phyloP scores from a whole-genome alignment of 257 asterid genomes.

The Leptodermis oblonga region DNA sequence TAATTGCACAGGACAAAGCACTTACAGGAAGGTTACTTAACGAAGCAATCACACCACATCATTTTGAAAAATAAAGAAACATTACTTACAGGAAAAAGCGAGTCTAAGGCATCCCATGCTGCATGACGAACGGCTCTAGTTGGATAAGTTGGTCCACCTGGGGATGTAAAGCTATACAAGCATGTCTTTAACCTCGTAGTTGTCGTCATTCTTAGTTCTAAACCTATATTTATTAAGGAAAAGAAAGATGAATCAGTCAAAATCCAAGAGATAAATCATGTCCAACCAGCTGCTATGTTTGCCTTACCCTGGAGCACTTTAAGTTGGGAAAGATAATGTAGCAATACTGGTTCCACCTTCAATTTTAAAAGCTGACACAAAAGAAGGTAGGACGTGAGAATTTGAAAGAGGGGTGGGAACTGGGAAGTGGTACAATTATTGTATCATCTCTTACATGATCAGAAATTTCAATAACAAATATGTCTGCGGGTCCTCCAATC shows the following conservation, averaged over 20 bases:
- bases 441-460: constrained; percentile 63
- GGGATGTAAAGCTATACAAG: constrained; percentile 94
- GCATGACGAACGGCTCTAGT: constrained; percentile 98
- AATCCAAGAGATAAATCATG: not conserved
- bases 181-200: constrained; percentile 86
- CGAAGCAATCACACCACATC: too few relatives aligned
- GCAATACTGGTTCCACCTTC: constrained; percentile 96
- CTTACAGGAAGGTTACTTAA: too few relatives aligned
- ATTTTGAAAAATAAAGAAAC: not conserved
- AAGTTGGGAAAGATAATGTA: constrained; percentile 83
- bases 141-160: constrained; percentile 98
- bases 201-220: constrained; percentile 84
- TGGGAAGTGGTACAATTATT: not conserved
- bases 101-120: constrained; percentile 86
- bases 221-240: constrained; percentile 40
- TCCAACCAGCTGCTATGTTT: constrained; percentile 8
- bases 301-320: constrained; percentile 63
- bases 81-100: constrained; percentile 85
- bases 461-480: constrained; percentile 77
- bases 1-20: not conserved
- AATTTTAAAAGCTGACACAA: constrained; percentile 73
- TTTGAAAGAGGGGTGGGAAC: not conserved
- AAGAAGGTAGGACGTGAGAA: not conserved
- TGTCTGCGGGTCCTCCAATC: constrained; percentile 70
- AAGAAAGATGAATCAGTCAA: not conserved